A percentile compares a stretch with the other conserved stretches of the same genome.
Evolutionary conservation across 2,329 filamentous ascomycete genomes (phyloP).

Genomic region (Coccinonectria pachysandricola): DNA sequence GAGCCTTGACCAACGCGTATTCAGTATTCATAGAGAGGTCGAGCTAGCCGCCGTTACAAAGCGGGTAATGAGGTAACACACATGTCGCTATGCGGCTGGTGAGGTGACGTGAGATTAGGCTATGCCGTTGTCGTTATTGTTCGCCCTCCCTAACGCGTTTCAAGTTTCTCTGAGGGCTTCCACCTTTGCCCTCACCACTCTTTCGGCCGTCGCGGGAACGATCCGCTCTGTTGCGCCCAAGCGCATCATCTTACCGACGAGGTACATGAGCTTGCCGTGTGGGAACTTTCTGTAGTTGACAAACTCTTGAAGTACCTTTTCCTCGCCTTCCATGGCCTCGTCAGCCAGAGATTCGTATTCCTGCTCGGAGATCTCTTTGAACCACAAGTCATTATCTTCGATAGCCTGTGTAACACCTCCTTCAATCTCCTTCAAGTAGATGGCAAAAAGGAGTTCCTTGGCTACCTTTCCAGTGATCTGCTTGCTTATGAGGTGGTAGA

Average conservation of each 20-base stretch:
- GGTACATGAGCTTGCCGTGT: constrained; percentile 49
- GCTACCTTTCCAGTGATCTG: constrained; percentile 47
- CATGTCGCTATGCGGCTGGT: constrained; percentile 6
- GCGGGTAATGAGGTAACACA: constrained; percentile 9
- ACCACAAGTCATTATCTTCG: constrained; percentile 41
- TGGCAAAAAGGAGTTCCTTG: constrained; percentile 45
- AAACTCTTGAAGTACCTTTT: constrained; percentile 37
- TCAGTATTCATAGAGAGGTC: constrained; percentile 4
- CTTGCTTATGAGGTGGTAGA: constrained; percentile 35
- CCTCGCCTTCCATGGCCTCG: constrained; percentile 33
- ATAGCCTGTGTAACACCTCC: constrained; percentile 35
- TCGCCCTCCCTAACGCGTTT: constrained; percentile 1
- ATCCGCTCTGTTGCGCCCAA: constrained; percentile 44
- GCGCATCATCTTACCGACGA: constrained; percentile 49
- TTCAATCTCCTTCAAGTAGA: constrained; percentile 38
- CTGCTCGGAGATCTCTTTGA: constrained; percentile 35
- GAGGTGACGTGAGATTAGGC: constrained; percentile 6
- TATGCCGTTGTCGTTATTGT: constrained; percentile 8
- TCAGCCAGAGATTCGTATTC: constrained; percentile 41
- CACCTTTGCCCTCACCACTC: constrained; percentile 29
- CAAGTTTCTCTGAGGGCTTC: constrained; percentile 11
- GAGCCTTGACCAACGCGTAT: constrained; percentile 8
- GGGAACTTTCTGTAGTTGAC: constrained; percentile 34
- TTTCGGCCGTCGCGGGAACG: constrained; percentile 41
- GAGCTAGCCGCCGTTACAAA: constrained; percentile 5